Percentiles rank a stretch among this genome's conserved stretches.
phyloP scores from a whole-genome alignment of 352 stramenopile species.

The Blastocystis sp. region DNA sequence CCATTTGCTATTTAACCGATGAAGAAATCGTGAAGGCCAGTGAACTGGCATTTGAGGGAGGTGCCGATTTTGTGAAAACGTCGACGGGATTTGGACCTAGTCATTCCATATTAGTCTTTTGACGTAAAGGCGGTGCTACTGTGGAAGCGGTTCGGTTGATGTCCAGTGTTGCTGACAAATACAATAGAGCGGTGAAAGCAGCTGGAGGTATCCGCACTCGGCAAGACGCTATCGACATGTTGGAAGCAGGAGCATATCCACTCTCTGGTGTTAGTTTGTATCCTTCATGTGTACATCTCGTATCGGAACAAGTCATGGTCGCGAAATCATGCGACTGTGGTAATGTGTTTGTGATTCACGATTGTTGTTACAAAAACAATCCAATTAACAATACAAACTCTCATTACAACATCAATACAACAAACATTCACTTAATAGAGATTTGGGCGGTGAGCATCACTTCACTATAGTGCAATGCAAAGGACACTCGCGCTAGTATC shows the following conservation, averaged over 20 bases:
- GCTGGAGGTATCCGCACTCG: constrained; percentile 69
- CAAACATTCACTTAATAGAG: background rate
- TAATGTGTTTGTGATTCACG: background rate
- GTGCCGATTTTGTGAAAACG: constrained; percentile 75
- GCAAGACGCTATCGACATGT: constrained; percentile 68
- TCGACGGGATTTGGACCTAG: constrained; percentile 73
- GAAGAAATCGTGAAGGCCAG: constrained; percentile 69
- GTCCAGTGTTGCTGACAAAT: constrained; percentile 64
- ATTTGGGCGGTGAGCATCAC: constrained; percentile 43
- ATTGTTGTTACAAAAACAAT: background rate
- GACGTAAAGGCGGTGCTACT: constrained; percentile 63
- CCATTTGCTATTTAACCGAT: constrained; percentile 61
- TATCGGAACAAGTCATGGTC: constrained; percentile 32
- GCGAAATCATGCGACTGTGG: background rate
- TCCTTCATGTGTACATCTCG: constrained; percentile 6
- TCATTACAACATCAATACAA: background rate
- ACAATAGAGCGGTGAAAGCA: constrained; percentile 70
- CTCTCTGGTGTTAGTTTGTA: background rate
- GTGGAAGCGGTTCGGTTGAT: constrained; percentile 71
- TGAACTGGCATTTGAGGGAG: constrained; percentile 66
- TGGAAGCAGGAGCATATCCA: constrained; percentile 64
- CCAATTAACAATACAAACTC: background rate
- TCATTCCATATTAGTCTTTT: background rate
- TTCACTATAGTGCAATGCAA: constrained; percentile 47
- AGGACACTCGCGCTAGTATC: constrained; percentile 41